These are phyloP conservation scores for Paratinospora sagittata DNA, from an alignment of 164 flowering plant genomes.

Conservation along the genomic window DNA sequence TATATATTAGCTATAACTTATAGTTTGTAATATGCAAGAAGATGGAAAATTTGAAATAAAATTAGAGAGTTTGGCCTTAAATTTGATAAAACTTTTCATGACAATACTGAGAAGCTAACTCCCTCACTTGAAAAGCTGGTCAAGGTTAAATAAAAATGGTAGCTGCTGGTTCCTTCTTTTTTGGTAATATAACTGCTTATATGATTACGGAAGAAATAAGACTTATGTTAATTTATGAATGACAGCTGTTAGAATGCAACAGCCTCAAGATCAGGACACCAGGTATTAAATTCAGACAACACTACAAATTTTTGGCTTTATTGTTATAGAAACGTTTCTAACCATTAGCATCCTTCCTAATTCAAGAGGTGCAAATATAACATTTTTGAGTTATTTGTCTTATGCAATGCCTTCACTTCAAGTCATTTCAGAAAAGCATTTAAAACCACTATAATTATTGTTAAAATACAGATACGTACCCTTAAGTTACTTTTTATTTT, in stretches of 20 bases:
- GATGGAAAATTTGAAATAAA: too few species aligned
- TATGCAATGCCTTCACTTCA: not conserved
- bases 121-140: not conserved
- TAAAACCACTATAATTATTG: not conserved
- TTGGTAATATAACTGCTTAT: not conserved
- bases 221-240: not conserved
- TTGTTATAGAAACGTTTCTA: not conserved
- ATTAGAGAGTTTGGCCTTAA: too few species aligned
- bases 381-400: not conserved
- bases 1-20: too few species aligned
- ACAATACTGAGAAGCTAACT: too few species aligned
- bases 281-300: not conserved
- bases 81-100: too few species aligned
- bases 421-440: too few species aligned
- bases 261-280: not conserved
- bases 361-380: not conserved
- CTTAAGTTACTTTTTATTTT: not conserved
- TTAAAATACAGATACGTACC: not conserved
- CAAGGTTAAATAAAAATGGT: not conserved
- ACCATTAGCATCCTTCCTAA: not conserved
- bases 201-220: not conserved
- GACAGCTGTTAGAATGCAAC: not conserved
- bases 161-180: too few species aligned
- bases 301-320: not conserved
- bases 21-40: too few species aligned